Conservation (phyloP, 495 filamentous ascomycete species). For the Penicillium daleae region DNA sequence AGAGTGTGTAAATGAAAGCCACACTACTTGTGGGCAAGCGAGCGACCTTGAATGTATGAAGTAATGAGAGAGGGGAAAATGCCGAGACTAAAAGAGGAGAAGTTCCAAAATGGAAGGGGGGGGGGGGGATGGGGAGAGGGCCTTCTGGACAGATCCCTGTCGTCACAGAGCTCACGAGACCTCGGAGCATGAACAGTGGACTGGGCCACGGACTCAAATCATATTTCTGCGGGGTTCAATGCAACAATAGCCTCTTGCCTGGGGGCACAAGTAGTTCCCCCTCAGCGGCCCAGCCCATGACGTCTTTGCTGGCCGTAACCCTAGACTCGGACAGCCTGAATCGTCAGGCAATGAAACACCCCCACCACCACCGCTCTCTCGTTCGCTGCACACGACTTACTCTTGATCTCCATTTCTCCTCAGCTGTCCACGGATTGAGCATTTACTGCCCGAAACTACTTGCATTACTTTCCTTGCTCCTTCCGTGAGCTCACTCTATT, state of each 20-base stretch:
- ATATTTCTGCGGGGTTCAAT: slow-evolving; percentile 3
- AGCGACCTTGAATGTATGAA: background rate
- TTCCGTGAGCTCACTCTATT: slow-evolving; percentile 30
- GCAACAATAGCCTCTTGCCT: background rate
- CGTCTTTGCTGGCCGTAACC: slow-evolving; percentile 33
- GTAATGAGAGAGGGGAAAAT: background rate
- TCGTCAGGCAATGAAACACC: slow-evolving; percentile 14
- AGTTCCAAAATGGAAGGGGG: background rate
- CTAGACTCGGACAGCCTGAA: slow-evolving; percentile 25
- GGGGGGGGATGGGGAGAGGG: slow-evolving; percentile 6
- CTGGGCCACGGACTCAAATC: background rate
- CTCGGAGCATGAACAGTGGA: background rate
- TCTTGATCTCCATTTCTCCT: slow-evolving; percentile 35
- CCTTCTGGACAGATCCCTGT: slow-evolving; percentile 1
- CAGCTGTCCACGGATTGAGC: slow-evolving; percentile 30
- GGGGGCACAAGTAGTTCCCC: background rate
- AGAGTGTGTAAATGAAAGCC: background rate
- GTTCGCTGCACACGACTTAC: slow-evolving; percentile 41
- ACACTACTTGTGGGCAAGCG: background rate
- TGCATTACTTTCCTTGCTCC: slow-evolving; percentile 23
- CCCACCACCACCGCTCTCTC: slow-evolving; percentile 33
- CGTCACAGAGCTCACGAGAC: slow-evolving; percentile 8
- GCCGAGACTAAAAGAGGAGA: background rate
- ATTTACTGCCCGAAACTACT: slow-evolving; percentile 23
- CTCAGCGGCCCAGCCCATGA: slow-evolving; percentile 18